Base-by-base conservation (phyloP, 768 basidiomycete genomes). In the Boletus sensibilis region DNA sequence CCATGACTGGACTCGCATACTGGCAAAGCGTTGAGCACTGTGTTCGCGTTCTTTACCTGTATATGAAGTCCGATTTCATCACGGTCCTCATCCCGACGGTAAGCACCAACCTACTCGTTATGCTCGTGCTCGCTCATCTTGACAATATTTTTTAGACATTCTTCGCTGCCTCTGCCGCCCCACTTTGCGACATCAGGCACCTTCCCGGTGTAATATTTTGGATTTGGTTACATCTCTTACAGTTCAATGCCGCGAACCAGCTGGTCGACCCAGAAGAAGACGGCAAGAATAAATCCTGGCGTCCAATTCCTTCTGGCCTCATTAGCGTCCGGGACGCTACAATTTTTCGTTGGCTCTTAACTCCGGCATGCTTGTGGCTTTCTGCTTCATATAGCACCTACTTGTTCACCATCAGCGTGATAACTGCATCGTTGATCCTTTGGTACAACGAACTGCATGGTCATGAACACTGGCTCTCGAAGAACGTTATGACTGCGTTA, bases 151-250 rank as follows among this genome's bases (percentile, higher is more conserved):
- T 25, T 29, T 53, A 77, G 76, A 73, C 71, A 1, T 52, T 75
- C 38, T 75, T 77, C 43, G 66, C 76, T 5, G 42, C 42, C 1
- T 64, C 67, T 5, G 65, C 73, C 0, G 75, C 76, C 4, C 75
- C 77, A 2, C 52, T 73, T 1, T 62, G 60, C 21, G 57, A 62
- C 34, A 8, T 64, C 27, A 43, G 45, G 3, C 64, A 50, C 1
- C 41, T 74, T 5, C 52, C 67, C 13, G 64, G 73, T 34, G 66
- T 72, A 13, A 60, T 76, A 37, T 60, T 75, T 37, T 81, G 80
- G 80, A 75, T 78, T 12, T 79, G 74, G 72, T 56, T 79, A 6
- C 80, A 81, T 57, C 68, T 79, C 29, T 66, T 81, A 7, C 77
- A 78, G 40, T 78, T 76, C 68, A 69, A 75, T 48, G 66, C 76